Evolutionary conservation across 2,329 filamentous ascomycete genomes (phyloP).

Genomic region (Cercospora sp.): DNA sequence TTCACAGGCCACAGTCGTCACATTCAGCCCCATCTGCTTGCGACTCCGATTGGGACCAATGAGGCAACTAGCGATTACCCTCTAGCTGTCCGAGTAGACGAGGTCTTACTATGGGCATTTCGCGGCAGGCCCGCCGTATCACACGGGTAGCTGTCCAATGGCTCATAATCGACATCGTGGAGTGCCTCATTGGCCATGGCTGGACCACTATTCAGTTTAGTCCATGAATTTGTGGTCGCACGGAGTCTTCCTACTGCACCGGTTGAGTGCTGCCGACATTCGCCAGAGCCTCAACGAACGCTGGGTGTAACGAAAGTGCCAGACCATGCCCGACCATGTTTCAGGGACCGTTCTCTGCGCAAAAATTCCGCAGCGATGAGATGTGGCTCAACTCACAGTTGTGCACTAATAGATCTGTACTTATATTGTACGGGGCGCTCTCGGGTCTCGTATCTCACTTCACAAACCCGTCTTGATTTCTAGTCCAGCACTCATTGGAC

Average conservation of each 20-base stretch:
- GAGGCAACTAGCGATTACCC: not conserved
- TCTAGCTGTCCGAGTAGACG: not conserved
- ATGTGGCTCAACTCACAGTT: not conserved
- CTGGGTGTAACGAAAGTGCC: not conserved
- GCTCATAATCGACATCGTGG: not conserved
- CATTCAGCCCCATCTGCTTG: not conserved
- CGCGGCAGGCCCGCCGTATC: not conserved
- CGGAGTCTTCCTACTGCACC: not conserved
- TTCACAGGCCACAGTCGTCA: not conserved
- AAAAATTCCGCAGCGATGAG: not conserved
- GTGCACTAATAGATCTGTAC: not conserved
- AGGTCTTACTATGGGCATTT: not conserved
- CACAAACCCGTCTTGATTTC: not conserved
- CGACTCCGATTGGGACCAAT: not conserved
- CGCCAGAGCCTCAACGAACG: not conserved
- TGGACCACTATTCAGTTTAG: not conserved
- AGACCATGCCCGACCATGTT: not conserved
- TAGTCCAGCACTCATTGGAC: not conserved
- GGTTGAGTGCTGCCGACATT: not conserved
- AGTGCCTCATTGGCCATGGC: not conserved
- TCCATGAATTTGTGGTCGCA: not conserved
- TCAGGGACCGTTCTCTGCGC: not conserved
- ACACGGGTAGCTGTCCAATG: not conserved
- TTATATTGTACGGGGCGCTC: not conserved
- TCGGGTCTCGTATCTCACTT: not conserved